A percentile compares a stretch with the other conserved stretches of the same genome.
Conservation (phyloP, 306 rosid species). For the Oemleria cerasiformis region DNA sequence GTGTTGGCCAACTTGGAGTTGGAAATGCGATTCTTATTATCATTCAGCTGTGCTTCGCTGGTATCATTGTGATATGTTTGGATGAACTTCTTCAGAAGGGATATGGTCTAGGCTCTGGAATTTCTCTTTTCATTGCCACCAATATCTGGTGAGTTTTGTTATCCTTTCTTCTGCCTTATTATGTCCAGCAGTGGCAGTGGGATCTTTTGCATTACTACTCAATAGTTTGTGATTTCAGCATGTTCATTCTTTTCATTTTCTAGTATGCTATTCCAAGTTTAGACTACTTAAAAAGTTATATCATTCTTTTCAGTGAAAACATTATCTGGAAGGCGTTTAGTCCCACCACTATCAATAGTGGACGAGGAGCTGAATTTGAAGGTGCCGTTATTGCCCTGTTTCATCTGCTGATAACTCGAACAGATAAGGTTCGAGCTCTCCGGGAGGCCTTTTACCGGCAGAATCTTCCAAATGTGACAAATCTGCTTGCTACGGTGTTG, state of each 20-base stretch:
- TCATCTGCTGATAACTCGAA: conserved; percentile 78
- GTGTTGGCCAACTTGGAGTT: conserved; percentile 97
- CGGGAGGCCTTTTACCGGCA: conserved; percentile 92
- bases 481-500: conserved; percentile 84
- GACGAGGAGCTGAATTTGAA: conserved; percentile 94
- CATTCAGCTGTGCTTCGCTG: conserved; percentile 88
- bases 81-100: conserved; percentile 99
- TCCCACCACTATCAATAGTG: conserved; percentile 94
- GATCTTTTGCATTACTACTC: neutral
- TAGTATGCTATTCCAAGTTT: conserved; percentile 2
- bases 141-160: conserved; percentile 70
- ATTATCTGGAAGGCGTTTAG: conserved; percentile 96
- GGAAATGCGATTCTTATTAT: conserved; percentile 94
- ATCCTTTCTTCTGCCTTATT: neutral
- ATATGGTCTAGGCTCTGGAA: conserved; percentile 97
- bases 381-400: conserved; percentile 93
- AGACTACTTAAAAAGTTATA: neutral
- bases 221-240: too few relatives aligned
- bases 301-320: conserved; percentile 59
- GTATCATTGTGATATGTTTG: conserved; percentile 90
- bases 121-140: conserved; percentile 94
- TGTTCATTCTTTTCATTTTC: neutral
- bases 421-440: conserved; percentile 87
- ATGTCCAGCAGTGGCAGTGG: neutral
- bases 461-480: conserved; percentile 93